Evolutionary conservation across 257 asterid species (phyloP), one percentile per base, ranked within the genome.

Genomic region (Fraxinus anomala): DNA sequence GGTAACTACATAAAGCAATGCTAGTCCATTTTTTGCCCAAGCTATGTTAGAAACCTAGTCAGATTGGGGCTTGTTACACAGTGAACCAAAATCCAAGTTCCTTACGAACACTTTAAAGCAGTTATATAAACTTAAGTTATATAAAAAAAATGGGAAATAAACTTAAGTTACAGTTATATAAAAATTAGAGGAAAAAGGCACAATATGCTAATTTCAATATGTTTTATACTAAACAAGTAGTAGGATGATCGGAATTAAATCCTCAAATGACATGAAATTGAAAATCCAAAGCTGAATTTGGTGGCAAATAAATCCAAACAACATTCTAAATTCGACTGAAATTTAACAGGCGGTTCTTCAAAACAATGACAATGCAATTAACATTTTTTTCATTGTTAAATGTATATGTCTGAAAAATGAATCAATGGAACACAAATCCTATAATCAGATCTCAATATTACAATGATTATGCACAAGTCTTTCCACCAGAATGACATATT

Each of bases 41-140:
- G 31, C 2, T 28, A 28, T 28, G 31, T 28, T 28, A 28, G 2
- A 1, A 28, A 95, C 98, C 19, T 92, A 87, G 72, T 89, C 89
- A 44, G 93, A 97, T 80, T 87, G 91, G 85, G 98, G 97, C 84
- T 89, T 87, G 77, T 44, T 82, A 88, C 96, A 89, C 28, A 90
- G 92, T 1, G 89, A 90, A 70, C 98, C 96, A 73, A 92, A 84
- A 82, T 93, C 93, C 87, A 95, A 88, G 85, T 95, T 97, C 68
- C 93, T 86, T 19, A 93, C 97, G 39, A 86, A 93, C 78, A 95
- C 81, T 73, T 82, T 90, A 80, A 91, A 93, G 89, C n/a, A 88
- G 76, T 89, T 93, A 37, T 86, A 30, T 30, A 30, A 30, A 30
- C 31, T 30, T 30, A 30, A 30, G 31, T 30, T 30, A 30, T 30